Base-by-base conservation (phyloP, 2,329 filamentous ascomycete species). In the Colletotrichum camelliae region DNA sequence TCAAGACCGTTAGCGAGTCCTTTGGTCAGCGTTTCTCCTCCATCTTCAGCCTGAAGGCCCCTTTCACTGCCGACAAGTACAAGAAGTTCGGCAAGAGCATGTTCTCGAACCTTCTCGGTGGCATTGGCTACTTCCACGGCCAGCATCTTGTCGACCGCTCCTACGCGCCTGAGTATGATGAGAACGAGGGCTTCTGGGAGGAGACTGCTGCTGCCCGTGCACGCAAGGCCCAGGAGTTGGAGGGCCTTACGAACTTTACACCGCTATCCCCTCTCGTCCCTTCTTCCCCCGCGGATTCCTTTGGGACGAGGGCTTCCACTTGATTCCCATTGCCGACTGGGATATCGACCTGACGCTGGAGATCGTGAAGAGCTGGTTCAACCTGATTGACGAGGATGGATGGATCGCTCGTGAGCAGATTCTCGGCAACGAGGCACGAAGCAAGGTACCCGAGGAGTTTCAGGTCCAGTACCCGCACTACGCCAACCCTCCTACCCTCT, bases 321-420 rank as follows among this genome's bases (percentile, higher is more conserved):
- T 99, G 43, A 88, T 98, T 64, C 96, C 96, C 2, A 93, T 99
- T 70, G 91, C 95, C 24, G 96, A 99, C 79, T 99, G 96, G 94
- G 97, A 99, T 82, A 92, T 96, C 68, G 96, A 98, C 81, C 89
- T 98, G 67, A 93, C 95, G 4, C 87, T 94, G 35, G 95, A 98
- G 77, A 95, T 99, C 78, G 91, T 98, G 77, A 95, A 94, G 86
- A 98, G 95, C 85, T 99, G 97, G 97, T 97, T 97, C 87, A 95
- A 93, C 78, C 91, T 98, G 21, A 98, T 98, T 91, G 97, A 99
- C 79, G 94, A 97, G 18, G 96, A 98, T 83, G 97, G 97, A 70
- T 99, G 97, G 97, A 98, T 99, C 82, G 95, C 93, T 4, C 94
- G 97, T 67, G 97, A 99, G 87, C 96, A 98, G 85, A 98, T 99